Base-by-base conservation (phyloP, 2,329 filamentous ascomycete species). In the Microsporum audouinii region DNA sequence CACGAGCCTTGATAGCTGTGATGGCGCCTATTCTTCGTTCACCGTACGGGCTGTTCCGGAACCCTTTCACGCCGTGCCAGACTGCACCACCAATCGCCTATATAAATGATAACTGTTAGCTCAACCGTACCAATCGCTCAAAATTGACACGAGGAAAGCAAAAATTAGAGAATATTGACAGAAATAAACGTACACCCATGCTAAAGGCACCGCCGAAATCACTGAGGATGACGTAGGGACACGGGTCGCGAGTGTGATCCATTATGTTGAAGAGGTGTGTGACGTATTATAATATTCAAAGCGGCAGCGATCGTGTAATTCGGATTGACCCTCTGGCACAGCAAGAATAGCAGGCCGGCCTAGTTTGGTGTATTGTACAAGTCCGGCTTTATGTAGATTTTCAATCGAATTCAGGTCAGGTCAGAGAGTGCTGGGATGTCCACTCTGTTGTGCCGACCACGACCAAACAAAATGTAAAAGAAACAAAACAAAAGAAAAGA, bases 1-100 rank as follows among this genome's bases (percentile, higher is more conserved):
- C 94, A 72, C 94, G 88, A 72, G 94, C 91, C 82, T 99, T 99
- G 78, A 99, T 91, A 63, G 94, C 94, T 70, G 92, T 96, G 77
- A 99, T 83, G 68, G 94, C 89, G 73, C 94, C 94, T 80, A 97
- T 92, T 75, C 92, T 84, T 73, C 94, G 85, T 80, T 99, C 94
- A 73, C 94, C 94, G 75, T 95, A 90, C 41, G 89, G 89, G 62
- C 86, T 89, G 78, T 89, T 95, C 73, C 91, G 81, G 78, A 90
- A 94, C 63, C 91, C 94, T 79, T 99, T 99, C 66, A 96, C 88
- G 70, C 91, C 91, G 78, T 96, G 92, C 92, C 92, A 96, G 73
- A 96, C 87, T 70, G 89, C 88, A 70, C 88, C 87, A 70, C 86
- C 86, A 67, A 89, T 87, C 64, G 85, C 85, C 85, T 88, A 68